Evolutionary conservation across 78 protist genomes (phyloP), one percentile per base, ranked within the genome.

Genomic region (Emiliania huxleyi): DNA sequence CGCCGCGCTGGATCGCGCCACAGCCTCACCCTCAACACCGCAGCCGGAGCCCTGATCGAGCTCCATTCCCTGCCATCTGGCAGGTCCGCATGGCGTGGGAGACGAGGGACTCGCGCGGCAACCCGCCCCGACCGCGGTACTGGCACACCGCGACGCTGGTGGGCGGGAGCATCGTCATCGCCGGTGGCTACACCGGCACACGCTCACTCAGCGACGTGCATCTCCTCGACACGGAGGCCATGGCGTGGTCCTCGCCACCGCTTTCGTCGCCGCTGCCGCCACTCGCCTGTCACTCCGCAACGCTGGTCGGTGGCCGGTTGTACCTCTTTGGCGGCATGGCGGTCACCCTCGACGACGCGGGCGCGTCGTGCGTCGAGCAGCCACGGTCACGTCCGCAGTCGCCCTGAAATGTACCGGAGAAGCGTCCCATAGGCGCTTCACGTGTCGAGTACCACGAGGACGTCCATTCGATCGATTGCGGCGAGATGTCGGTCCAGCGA

Each of bases 1-100:
- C n/a, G n/a, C n/a, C n/a, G n/a, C n/a, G n/a, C n/a, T n/a, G n/a
- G n/a, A n/a, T n/a, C n/a, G n/a, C n/a, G n/a, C n/a, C n/a, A n/a
- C n/a, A n/a, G n/a, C n/a, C n/a, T n/a, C n/a, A n/a, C n/a, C n/a
- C n/a, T n/a, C n/a, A n/a, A n/a, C n/a, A n/a, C n/a, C n/a, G n/a
- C n/a, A n/a, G n/a, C n/a, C n/a, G n/a, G n/a, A n/a, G n/a, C n/a
- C n/a, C n/a, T n/a, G n/a, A n/a, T n/a, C n/a, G n/a, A n/a, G n/a
- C n/a, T n/a, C n/a, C n/a, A n/a, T n/a, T n/a, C n/a, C n/a, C n/a
- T n/a, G n/a, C n/a, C n/a, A n/a, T n/a, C n/a, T n/a, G n/a, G n/a
- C n/a, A n/a, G n/a, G n/a, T n/a, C n/a, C 87, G 45, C 43, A 77
- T 77, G 87, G 4, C 87, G 48, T 77, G 87, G 87, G 46, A 40